Evolutionary conservation across 2,329 filamentous ascomycete species (phyloP).

Genomic region (Stenocarpella maydis): DNA sequence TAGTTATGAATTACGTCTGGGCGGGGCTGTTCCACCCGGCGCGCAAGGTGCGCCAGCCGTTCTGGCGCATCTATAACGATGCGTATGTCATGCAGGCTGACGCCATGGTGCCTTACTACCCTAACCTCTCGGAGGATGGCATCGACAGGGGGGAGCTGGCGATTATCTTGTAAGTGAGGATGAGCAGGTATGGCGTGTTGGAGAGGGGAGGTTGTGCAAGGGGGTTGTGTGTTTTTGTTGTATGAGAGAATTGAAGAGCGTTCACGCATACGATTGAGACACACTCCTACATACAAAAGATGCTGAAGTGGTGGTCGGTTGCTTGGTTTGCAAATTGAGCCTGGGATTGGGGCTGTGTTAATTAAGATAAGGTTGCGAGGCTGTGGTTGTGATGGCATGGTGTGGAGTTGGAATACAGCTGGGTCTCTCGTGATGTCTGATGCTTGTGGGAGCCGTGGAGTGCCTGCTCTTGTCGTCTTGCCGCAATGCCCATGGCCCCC

Average conservation of each 20-base stretch:
- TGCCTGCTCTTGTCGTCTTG: background rate
- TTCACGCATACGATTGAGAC: background rate
- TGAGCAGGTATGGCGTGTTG: background rate
- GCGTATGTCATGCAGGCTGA: conserved; percentile 94
- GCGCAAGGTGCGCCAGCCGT: conserved; percentile 90
- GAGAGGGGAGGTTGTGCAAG: too few relatives aligned
- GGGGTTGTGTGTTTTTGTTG: background rate
- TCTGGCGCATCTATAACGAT: conserved; percentile 97
- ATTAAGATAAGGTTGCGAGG: background rate
- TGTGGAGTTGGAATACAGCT: background rate
- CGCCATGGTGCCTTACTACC: conserved; percentile 96
- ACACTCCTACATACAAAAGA: background rate
- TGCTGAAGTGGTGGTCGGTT: background rate
- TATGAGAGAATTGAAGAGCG: background rate
- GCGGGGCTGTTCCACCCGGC: conserved; percentile 97
- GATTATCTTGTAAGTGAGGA: conserved; percentile 73
- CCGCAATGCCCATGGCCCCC: too few relatives aligned
- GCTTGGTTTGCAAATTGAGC: background rate
- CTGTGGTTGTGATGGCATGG: background rate
- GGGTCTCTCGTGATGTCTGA: background rate
- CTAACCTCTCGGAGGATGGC: conserved; percentile 81
- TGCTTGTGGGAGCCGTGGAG: background rate
- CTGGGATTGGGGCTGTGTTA: background rate
- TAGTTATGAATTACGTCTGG: conserved; percentile 98
- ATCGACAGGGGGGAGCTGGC: conserved; percentile 81